phyloP scores from a whole-genome alignment of 257 asterid species.

The Linderniella brevidens region DNA sequence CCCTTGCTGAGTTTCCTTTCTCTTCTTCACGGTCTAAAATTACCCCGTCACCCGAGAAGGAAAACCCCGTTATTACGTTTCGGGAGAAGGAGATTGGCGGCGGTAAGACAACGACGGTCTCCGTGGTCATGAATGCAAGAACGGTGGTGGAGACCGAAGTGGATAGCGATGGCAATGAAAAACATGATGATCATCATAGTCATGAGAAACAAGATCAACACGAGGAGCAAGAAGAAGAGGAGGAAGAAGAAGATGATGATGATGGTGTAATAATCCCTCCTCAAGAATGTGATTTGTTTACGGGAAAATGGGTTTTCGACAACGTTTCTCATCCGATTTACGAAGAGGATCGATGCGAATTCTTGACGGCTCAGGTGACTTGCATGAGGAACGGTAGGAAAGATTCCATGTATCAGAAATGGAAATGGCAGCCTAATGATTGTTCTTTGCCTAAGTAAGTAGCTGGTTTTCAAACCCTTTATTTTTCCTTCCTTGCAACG shows the following conservation, averaged over 20 bases:
- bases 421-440: constrained; percentile 9
- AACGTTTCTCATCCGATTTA: constrained; percentile 1
- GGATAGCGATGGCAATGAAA: not conserved
- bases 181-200: not conserved
- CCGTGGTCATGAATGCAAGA: constrained; percentile 1
- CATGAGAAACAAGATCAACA: not conserved
- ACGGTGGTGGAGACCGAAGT: constrained; percentile 6
- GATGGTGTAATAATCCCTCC: constrained; percentile 1
- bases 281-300: constrained; percentile 6
- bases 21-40: not conserved
- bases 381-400: constrained; percentile 8
- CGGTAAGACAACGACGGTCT: not conserved
- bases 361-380: constrained; percentile 10
- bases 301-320: constrained; percentile 9
- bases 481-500: not conserved
- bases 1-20: constrained; percentile 6
- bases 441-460: constrained; percentile 9
- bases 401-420: constrained; percentile 7
- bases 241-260: not conserved
- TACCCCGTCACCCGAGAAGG: too few relatives aligned
- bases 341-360: constrained; percentile 3
- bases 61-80: too few relatives aligned
- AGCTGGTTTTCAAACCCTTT: not conserved
- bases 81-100: not conserved
- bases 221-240: not conserved